Conservation (phyloP, 345 rosid species). For the Abelmoschus esculentus region DNA sequence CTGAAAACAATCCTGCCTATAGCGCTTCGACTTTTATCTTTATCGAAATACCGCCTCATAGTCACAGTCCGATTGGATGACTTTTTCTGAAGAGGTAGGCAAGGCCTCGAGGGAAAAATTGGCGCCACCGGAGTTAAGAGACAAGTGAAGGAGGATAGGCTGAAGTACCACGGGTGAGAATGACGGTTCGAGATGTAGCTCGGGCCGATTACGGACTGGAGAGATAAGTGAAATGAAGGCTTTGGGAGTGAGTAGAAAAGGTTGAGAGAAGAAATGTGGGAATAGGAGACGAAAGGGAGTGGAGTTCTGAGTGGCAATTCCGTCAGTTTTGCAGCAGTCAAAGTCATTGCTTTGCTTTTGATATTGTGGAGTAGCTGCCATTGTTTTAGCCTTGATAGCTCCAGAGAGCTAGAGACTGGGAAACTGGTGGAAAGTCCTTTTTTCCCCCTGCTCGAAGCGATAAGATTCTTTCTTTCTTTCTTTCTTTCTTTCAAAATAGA, state of each 20-base stretch:
- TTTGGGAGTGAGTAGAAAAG: constrained; percentile 28
- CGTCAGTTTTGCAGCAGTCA: constrained; percentile 40
- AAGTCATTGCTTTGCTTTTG: constrained; percentile 30
- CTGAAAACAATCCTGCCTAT: constrained; percentile 79
- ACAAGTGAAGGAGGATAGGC: constrained; percentile 37
- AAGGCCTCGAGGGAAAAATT: constrained; percentile 30
- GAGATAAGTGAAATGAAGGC: no score
- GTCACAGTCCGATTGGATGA: constrained; percentile 8
- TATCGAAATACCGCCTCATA: constrained; percentile 13
- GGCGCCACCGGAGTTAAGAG: constrained; percentile 32
- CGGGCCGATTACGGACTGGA: no score
- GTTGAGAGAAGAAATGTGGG: not conserved
- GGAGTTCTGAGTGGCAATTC: constrained; percentile 63
- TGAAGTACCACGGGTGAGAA: constrained; percentile 10
- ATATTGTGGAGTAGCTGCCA: not conserved
- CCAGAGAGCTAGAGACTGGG: not conserved
- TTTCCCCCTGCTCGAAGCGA: constrained; percentile 11
- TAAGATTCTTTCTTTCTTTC: constrained; percentile 15
- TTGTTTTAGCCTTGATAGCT: not conserved
- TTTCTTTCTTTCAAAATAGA: not conserved
- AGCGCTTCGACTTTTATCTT: constrained; percentile 53
- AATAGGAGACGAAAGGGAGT: constrained; percentile 40
- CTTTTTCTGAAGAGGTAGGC: constrained; percentile 17
- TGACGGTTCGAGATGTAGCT: constrained; percentile 11
- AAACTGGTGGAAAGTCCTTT: no score